Evolutionary conservation across 1,139 yeast genomes (phyloP).

Genomic region (Yamadazyma songkhlaensis): DNA sequence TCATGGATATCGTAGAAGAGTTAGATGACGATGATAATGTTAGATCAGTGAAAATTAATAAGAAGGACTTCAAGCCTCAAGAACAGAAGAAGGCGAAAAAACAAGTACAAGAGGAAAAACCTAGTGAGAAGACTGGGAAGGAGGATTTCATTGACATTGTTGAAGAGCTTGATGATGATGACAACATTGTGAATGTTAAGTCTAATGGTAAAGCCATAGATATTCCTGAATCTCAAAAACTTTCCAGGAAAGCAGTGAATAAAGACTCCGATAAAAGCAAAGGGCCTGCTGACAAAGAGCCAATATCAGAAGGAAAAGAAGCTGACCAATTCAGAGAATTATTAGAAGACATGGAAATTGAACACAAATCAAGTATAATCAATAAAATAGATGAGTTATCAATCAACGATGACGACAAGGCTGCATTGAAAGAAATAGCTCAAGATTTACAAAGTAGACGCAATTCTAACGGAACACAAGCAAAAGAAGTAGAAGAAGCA

Average conservation of each 20-base stretch:
- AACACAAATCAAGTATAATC: constrained; percentile 19
- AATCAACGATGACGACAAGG: constrained; percentile 50
- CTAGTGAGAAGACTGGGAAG: neutral
- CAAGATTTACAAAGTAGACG: constrained; percentile 6
- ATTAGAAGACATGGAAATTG: constrained; percentile 50
- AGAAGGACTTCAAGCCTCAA: constrained; percentile 1
- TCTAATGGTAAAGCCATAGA: constrained; percentile 15
- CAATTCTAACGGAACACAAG: neutral
- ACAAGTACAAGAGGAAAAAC: neutral
- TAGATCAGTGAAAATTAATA: constrained; percentile 19
- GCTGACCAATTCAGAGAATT: constrained; percentile 40
- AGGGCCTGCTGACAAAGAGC: neutral
- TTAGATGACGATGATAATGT: constrained; percentile 80
- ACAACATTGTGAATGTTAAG: constrained; percentile 49
- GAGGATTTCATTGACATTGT: constrained; percentile 60
- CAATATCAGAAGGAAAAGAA: neutral
- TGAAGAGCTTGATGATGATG: constrained; percentile 83
- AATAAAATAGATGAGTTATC: constrained; percentile 32
- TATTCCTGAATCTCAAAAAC: too few species aligned
- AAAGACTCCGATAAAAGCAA: too few species aligned
- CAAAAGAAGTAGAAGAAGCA: constrained; percentile 3
- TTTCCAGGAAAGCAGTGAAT: too few species aligned
- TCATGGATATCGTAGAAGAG: constrained; percentile 81
- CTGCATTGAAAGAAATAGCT: constrained; percentile 32
- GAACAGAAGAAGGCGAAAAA: neutral